Percentiles rank a stretch among this genome's conserved stretches.
Evolutionary conservation across 208 protist genomes (phyloP).

Genomic region (Histomonas meleagridis): DNA sequence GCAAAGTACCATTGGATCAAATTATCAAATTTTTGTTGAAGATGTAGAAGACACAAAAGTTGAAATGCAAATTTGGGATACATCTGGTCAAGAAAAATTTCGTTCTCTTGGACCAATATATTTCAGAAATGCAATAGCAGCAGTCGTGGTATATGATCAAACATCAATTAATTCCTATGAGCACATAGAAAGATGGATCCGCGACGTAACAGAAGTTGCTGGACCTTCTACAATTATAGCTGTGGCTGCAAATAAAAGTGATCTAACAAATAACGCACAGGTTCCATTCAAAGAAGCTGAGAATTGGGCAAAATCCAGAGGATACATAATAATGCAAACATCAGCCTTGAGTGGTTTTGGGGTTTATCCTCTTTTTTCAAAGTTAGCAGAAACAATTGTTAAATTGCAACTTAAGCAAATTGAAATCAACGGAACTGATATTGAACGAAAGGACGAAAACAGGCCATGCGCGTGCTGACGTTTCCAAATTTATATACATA

Average conservation of each 20-base stretch:
- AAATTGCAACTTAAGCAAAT: too few species aligned
- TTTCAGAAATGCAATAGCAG: background rate
- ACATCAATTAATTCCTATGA: background rate
- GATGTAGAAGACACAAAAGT: background rate
- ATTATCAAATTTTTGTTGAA: constrained; percentile 16
- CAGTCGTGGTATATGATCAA: background rate
- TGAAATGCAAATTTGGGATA: constrained; percentile 32
- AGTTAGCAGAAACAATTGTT: too few species aligned
- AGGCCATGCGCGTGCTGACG: too few species aligned
- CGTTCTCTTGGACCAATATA: background rate
- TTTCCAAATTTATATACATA: too few species aligned
- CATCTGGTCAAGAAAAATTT: constrained; percentile 30
- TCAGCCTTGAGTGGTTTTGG: background rate
- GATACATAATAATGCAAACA: background rate
- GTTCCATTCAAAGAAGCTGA: background rate
- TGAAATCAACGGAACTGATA: too few species aligned
- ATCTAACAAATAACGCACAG: background rate
- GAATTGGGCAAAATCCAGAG: background rate
- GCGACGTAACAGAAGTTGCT: background rate
- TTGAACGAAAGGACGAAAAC: too few species aligned
- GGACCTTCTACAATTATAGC: background rate
- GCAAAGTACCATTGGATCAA: background rate
- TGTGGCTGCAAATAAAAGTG: constrained; percentile 20
- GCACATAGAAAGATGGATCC: background rate
- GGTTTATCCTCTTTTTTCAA: too few species aligned